Evolutionary conservation across 2,329 filamentous ascomycete genomes (phyloP).

Genomic region (Phoma sp.): DNA sequence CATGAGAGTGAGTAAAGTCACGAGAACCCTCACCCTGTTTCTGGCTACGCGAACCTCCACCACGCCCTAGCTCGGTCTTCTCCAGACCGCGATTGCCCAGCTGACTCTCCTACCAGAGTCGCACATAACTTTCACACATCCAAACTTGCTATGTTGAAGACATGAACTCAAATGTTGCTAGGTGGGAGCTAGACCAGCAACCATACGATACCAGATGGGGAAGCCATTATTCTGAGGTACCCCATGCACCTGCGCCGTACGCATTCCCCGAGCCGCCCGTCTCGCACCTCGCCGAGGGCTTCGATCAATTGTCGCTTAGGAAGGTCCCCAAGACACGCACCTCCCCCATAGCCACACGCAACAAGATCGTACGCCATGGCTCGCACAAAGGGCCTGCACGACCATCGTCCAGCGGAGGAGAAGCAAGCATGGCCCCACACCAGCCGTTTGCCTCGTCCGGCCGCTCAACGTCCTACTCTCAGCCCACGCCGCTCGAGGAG

Average conservation of each 20-base stretch:
- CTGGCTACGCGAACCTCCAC: slow-evolving; percentile 20
- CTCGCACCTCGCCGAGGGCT: slow-evolving; percentile 30
- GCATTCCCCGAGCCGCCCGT: slow-evolving; percentile 38
- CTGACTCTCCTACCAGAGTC: slow-evolving; percentile 38
- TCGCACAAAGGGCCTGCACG: slow-evolving; percentile 41
- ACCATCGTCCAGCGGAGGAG: slow-evolving; percentile 45
- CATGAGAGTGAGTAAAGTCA: slow-evolving; percentile 47
- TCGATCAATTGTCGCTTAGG: slow-evolving; percentile 37
- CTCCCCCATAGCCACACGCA: slow-evolving; percentile 44
- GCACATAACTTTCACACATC: slow-evolving; percentile 25
- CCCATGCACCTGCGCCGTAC: slow-evolving; percentile 31
- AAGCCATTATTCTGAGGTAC: slow-evolving; percentile 29
- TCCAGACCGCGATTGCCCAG: not conserved
- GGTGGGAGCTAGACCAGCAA: slow-evolving; percentile 43
- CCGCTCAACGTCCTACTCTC: slow-evolving; percentile 47
- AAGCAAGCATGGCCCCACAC: slow-evolving; percentile 34
- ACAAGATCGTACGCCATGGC: slow-evolving; percentile 47
- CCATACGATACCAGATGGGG: slow-evolving; percentile 32
- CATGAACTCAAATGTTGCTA: slow-evolving; percentile 48
- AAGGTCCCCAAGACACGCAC: slow-evolving; percentile 42
- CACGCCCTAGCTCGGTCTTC: slow-evolving; percentile 3
- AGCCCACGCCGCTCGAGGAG: slow-evolving; percentile 48
- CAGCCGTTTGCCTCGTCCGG: slow-evolving; percentile 34
- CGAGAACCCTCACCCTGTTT: slow-evolving; percentile 26
- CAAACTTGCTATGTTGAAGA: slow-evolving; percentile 46